phyloP scores from a whole-genome alignment of 345 rosid species.

The Ceriops tagal region DNA sequence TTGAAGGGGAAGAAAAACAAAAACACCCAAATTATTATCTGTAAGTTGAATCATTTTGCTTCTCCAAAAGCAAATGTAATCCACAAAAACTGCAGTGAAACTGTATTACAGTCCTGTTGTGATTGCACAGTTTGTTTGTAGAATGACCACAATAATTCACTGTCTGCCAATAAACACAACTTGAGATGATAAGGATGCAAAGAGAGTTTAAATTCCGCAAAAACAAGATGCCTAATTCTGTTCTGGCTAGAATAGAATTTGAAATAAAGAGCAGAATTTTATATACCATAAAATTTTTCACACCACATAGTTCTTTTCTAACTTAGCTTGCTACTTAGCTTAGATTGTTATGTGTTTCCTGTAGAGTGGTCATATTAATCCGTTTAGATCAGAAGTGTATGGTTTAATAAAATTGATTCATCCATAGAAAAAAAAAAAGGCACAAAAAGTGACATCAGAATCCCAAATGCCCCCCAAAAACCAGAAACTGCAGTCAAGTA shows the following conservation, averaged over 20 bases:
- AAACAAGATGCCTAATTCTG: background rate
- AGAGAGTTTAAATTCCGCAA: background rate
- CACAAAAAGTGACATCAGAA: background rate
- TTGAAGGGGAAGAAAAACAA: slow-evolving; percentile 7
- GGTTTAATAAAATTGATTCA: too few species aligned
- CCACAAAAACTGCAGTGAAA: background rate
- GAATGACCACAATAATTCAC: background rate
- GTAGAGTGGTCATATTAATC: too few species aligned
- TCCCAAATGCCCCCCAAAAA: background rate
- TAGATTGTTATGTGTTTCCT: too few species aligned
- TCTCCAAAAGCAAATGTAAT: background rate
- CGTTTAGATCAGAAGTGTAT: too few species aligned
- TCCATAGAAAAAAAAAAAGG: too few species aligned
- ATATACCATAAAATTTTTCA: too few species aligned
- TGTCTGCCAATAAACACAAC: background rate
- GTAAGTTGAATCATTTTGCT: background rate
- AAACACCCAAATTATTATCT: background rate
- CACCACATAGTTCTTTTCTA: too few species aligned
- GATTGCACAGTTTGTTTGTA: background rate
- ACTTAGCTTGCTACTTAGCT: too few species aligned
- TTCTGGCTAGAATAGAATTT: too few species aligned
- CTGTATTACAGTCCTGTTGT: background rate
- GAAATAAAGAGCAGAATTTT: too few species aligned
- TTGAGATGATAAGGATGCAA: background rate
- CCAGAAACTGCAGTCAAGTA: background rate